These are phyloP conservation scores for Epithele typhae DNA, from an alignment of 768 basidiomycete genomes.

Conservation along the genomic window DNA sequence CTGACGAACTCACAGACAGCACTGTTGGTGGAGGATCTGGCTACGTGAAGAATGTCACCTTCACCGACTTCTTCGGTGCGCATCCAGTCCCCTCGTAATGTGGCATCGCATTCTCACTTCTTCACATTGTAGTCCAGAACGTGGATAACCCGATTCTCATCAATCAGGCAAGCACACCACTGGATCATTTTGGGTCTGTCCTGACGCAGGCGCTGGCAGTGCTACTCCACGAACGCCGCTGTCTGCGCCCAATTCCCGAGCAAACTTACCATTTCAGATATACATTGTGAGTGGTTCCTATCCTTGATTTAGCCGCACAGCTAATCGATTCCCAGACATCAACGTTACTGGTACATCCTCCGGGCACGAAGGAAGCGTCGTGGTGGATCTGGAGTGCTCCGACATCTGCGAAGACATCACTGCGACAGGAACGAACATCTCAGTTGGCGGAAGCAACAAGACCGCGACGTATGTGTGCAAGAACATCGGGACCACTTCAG, in stretches of 20 bases:
- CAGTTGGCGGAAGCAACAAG: conserved; percentile 25
- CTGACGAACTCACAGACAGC: conserved; percentile 15
- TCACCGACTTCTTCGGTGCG: conserved; percentile 27
- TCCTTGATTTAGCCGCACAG: background rate
- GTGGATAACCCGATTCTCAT: conserved; percentile 41
- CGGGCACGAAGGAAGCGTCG: conserved; percentile 33
- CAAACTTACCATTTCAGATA: conserved; percentile 35
- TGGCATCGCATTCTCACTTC: background rate
- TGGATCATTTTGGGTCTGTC: no score
- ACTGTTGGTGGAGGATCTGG: conserved; percentile 41
- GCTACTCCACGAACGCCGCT: conserved; percentile 31
- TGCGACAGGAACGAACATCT: conserved; percentile 30
- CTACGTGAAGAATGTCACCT: conserved; percentile 32
- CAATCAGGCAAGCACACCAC: conserved; percentile 25
- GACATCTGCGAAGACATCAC: conserved; percentile 34
- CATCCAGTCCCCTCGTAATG: background rate
- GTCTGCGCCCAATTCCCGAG: conserved; percentile 36
- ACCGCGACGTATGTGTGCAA: conserved; percentile 32
- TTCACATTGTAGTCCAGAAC: conserved; percentile 26
- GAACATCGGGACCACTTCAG: conserved; percentile 27
- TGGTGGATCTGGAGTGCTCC: conserved; percentile 40
- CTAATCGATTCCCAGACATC: conserved; percentile 22
- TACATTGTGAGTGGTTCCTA: conserved; percentile 31
- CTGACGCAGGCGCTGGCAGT: conserved; percentile 21
- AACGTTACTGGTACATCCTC: conserved; percentile 42